Base-by-base conservation (phyloP, 2,329 filamentous ascomycete species). In the Diaporthe sp. region DNA sequence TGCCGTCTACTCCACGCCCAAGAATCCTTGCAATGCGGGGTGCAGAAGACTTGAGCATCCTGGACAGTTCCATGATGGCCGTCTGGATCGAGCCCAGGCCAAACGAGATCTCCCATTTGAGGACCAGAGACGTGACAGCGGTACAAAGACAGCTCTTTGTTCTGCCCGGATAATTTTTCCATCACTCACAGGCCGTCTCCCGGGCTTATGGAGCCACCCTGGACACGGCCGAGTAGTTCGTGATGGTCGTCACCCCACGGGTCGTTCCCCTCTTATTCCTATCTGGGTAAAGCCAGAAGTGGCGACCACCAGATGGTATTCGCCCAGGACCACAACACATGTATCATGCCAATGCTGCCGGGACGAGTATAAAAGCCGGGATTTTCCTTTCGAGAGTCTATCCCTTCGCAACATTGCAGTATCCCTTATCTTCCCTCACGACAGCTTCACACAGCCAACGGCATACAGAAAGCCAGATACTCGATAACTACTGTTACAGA, bases 161-260 rank as follows among this genome's bases (percentile, higher is more conserved):
- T 9, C 71, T 65, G 71, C 31, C 58, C 61, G 37, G 55, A 61
- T 62, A 65, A 62, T 73, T 73, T 73, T 73, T 73, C 71, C 71
- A 73, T 73, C 71, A 73, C 42, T 73, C 57, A 73, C 51, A 73
- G 60, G 51, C 28, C 46, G 34, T 31, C 25, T 15, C 7, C 39
- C n/a, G 39, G 70, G 10, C 55, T 60, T 42, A 49, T 72, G 53
- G 70, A 49, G 70, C 71, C 31, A 46, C 71, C 60, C 71, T 44
- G 34, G 34, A 44, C 55, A 34, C 46, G 25, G 37, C 46, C 58
- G 71, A 73, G 58, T 68, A 68, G 55, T 51, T 49, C 62, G 55
- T 74, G 62, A 68, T 46, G 72, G 57, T 34, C 61, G 67, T 74
- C 75, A 72, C 75, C 37, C 65, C 75, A 76, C 62, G 28, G 22